Conservation (phyloP, 2,329 filamentous ascomycete genomes). For the Fusarium veterinarium region DNA sequence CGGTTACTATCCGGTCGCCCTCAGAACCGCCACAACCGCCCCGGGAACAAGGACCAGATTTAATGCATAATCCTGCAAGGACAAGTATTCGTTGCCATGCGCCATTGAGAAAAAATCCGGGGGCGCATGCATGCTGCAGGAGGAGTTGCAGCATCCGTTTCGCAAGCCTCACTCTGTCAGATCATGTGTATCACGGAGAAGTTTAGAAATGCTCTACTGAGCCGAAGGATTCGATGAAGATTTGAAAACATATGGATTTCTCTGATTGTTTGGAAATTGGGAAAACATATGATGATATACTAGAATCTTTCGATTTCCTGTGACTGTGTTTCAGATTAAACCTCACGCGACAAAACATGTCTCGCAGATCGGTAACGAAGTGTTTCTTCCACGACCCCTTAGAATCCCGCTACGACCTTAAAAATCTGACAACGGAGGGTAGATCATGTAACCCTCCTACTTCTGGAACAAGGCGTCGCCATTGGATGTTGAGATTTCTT, state of each 20-base stretch:
- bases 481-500: conserved; percentile 12
- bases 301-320: conserved; percentile 25
- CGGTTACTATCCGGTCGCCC: conserved; percentile 25
- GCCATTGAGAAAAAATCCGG: conserved; percentile 9
- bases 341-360: conserved; percentile 20
- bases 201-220: neutral
- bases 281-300: conserved; percentile 10
- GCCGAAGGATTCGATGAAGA: neutral
- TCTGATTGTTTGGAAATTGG: neutral
- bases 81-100: conserved; percentile 6
- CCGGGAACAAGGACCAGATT: conserved; percentile 11
- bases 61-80: neutral
- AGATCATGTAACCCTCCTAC: conserved; percentile 24
- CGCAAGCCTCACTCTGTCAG: conserved; percentile 18
- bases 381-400: conserved; percentile 3
- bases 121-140: conserved; percentile 16
- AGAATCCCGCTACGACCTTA: neutral
- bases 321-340: conserved; percentile 18
- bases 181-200: conserved; percentile 16
- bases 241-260: neutral
- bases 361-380: conserved; percentile 10
- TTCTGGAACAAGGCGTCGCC: neutral
- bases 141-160: conserved; percentile 9
- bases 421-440: neutral
- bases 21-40: conserved; percentile 14